phyloP scores from a whole-genome alignment of 352 stramenopile species.

The Phytophthora citrophthora region DNA sequence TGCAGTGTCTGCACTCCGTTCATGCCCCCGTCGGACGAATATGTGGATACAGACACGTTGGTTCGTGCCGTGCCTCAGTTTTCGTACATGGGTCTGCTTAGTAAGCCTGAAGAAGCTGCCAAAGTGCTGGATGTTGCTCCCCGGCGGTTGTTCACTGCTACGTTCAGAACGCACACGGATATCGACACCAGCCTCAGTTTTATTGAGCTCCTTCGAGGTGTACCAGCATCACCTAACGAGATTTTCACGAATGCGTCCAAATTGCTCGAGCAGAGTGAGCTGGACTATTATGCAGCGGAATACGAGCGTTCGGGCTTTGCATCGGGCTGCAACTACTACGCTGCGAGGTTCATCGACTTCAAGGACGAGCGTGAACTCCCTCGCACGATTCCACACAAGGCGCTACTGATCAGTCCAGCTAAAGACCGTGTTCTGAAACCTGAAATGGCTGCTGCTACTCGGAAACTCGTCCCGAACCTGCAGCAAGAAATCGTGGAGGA shows the following conservation, averaged over 20 bases:
- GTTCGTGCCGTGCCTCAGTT: slow-evolving; percentile 60
- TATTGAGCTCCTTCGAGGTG: slow-evolving; percentile 33
- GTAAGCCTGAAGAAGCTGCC: slow-evolving; percentile 39
- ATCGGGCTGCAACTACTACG: slow-evolving; percentile 62
- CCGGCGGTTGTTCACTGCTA: slow-evolving; percentile 54
- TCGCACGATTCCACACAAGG: slow-evolving; percentile 41
- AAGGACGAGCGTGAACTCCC: slow-evolving; percentile 44
- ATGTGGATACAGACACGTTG: slow-evolving; percentile 48
- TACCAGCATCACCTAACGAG: slow-evolving; percentile 36
- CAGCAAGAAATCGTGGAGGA: slow-evolving; percentile 52
- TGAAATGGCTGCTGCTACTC: slow-evolving; percentile 61
- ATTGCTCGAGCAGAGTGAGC: slow-evolving; percentile 51
- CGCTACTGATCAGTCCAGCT: slow-evolving; percentile 65
- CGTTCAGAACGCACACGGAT: slow-evolving; percentile 54
- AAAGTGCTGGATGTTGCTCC: slow-evolving; percentile 44
- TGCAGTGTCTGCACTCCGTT: slow-evolving; percentile 70
- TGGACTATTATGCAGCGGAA: slow-evolving; percentile 65
- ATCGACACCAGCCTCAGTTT: slow-evolving; percentile 28
- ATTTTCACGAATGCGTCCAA: slow-evolving; percentile 47
- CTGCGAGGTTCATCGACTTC: slow-evolving; percentile 59
- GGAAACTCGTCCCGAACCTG: slow-evolving; percentile 51
- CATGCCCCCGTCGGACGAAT: slow-evolving; percentile 47
- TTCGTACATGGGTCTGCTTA: slow-evolving; percentile 68
- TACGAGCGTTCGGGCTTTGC: slow-evolving; percentile 63
- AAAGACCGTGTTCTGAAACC: slow-evolving; percentile 61